Conservation (phyloP, 768 basidiomycete species). For the Collybiopsis confluens region DNA sequence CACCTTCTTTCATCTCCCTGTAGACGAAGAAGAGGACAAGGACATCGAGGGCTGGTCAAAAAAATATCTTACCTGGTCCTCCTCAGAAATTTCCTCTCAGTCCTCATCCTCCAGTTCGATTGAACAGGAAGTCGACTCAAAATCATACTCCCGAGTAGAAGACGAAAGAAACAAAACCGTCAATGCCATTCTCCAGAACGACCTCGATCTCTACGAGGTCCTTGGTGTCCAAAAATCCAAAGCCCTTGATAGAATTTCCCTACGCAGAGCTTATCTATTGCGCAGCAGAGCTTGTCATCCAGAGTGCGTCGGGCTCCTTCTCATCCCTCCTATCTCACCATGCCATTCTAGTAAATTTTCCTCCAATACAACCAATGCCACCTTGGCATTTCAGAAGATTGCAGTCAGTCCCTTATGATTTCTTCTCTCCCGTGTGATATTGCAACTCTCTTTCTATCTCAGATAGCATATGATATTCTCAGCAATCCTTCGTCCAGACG, state of each 20-base stretch:
- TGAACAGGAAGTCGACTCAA: conserved; percentile 6
- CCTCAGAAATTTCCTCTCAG: conserved; percentile 27
- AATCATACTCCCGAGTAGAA: conserved; percentile 10
- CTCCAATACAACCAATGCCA: conserved; percentile 62
- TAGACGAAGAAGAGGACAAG: conserved; percentile 53
- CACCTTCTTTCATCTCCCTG: conserved; percentile 59
- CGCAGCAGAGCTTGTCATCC: conserved; percentile 80
- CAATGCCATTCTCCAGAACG: conserved; percentile 49
- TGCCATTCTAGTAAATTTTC: conserved; percentile 66
- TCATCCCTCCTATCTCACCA: not conserved
- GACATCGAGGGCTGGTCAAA: conserved; percentile 41
- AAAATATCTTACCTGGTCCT: conserved; percentile 47
- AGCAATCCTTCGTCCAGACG: conserved; percentile 67
- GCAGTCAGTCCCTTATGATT: too few species aligned
- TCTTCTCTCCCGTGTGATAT: too few species aligned
- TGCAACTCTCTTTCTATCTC: too few species aligned
- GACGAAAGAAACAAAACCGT: conserved; percentile 32
- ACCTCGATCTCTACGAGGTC: conserved; percentile 71
- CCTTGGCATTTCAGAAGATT: conserved; percentile 82
- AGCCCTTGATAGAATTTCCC: conserved; percentile 52
- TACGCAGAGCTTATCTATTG: conserved; percentile 72
- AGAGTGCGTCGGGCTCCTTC: conserved; percentile 56
- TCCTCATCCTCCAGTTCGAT: conserved; percentile 21
- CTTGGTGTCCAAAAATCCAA: conserved; percentile 56
- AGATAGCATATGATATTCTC: conserved; percentile 80